phyloP scores from a whole-genome alignment of 2,329 filamentous ascomycete genomes.

The Chaetomiaceae sp. region DNA sequence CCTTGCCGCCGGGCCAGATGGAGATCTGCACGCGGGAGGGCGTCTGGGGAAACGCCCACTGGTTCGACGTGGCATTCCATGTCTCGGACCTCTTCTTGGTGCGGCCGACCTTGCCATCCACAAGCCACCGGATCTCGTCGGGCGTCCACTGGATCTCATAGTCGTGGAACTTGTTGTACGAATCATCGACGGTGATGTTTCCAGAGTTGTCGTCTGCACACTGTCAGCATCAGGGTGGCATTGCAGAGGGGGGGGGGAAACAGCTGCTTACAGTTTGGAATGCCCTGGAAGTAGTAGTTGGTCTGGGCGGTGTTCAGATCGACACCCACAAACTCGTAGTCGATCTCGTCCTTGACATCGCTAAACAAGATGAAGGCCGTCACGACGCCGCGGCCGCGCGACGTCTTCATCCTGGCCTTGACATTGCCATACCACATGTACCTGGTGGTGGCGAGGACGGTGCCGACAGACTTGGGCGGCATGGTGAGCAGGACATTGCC shows the following conservation, averaged over 20 bases:
- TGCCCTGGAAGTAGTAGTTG: slow-evolving; percentile 96
- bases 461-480: slow-evolving; percentile 78
- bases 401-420: slow-evolving; percentile 77
- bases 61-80: slow-evolving; percentile 77
- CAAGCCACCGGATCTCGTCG: slow-evolving; percentile 77
- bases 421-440: slow-evolving; percentile 99
- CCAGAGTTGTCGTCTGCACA: slow-evolving; percentile 65
- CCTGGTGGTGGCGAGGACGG: slow-evolving; percentile 72
- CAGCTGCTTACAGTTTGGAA: slow-evolving; percentile 70
- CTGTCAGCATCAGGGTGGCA: not conserved
- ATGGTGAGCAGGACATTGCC: slow-evolving; percentile 80
- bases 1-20: slow-evolving; percentile 87
- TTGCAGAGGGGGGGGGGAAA: too few relatives aligned
- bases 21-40: slow-evolving; percentile 88
- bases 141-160: slow-evolving; percentile 94
- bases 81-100: slow-evolving; percentile 71
- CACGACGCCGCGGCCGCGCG: slow-evolving; percentile 82
- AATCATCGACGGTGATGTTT: slow-evolving; percentile 64
- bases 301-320: slow-evolving; percentile 77
- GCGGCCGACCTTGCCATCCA: slow-evolving; percentile 76
- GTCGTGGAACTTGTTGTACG: slow-evolving; percentile 73
- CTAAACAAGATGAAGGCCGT: slow-evolving; percentile 94
- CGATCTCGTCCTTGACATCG: slow-evolving; percentile 96
- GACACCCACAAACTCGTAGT: slow-evolving; percentile 88
- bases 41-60: slow-evolving; percentile 86